Base-by-base conservation (phyloP, 2,329 filamentous ascomycete species). In the Botrytis byssoidea region DNA sequence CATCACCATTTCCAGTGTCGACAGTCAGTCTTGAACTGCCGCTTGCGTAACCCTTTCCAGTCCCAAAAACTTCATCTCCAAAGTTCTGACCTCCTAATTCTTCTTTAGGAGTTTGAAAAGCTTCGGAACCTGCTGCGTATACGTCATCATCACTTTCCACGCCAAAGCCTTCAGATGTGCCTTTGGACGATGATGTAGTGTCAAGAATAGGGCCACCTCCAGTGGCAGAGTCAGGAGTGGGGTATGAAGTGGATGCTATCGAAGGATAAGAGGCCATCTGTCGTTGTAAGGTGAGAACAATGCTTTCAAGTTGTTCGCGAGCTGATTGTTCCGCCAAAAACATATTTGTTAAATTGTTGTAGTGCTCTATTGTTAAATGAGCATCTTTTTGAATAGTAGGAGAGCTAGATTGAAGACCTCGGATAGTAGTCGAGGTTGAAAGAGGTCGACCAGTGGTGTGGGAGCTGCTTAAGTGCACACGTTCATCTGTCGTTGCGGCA, bases 1-100 rank as follows among this genome's bases (percentile, higher is more conserved):
- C 88, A 1, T 90, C 88, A 79, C 84, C 88, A 75, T 87, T 86
- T 69, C 89, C 88, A 79, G 84, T 88, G 75, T 87, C 86, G 70
- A 32, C 46, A 25, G n/a, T 60, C 48, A n/a, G 29, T 29, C 63
- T 42, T 20, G 10, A 42, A 48, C 65, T 63, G 4, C 70, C 57
- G 55, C 46, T 73, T 68, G 68, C 74, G 55, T 64, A 67, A 32
- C 55, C 72, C 83, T 82, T 55, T 68, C 83, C 82, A 83, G 81
- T 57, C 74, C 80, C 78, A 71, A 81, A 81, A 25, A 79, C 75
- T 84, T 81, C 78, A 84, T 84, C 80, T 84, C 85, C 71, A 82
- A 85, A 83, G 44, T 81, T 48, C n/a, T 32, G 12, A 81, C 8
- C 77, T 73, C 12, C 80, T 77, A 48, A 46, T 71, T 87, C 86